phyloP scores from a whole-genome alignment of 1,139 yeast species.

The Lodderomyces theae region DNA sequence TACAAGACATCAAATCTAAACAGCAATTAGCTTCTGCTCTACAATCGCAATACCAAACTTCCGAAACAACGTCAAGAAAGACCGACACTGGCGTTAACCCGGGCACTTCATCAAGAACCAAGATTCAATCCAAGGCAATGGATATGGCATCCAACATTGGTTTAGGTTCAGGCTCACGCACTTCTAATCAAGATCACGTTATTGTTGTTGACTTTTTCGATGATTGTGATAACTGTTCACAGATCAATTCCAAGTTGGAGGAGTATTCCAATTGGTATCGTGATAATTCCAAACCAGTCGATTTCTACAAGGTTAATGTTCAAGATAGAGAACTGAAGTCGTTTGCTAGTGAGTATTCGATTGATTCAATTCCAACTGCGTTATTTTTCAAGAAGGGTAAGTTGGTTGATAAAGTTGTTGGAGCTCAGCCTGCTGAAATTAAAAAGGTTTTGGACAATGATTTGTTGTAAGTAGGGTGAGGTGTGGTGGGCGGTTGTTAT shows the following conservation, averaged over 20 bases:
- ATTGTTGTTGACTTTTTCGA: conserved; percentile 17
- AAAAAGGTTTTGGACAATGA: conserved; percentile 14
- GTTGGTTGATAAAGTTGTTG: conserved; percentile 67
- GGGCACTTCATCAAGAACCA: conserved; percentile 1
- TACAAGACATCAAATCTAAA: conserved; percentile 13
- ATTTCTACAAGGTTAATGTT: conserved; percentile 14
- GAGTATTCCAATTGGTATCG: conserved; percentile 13
- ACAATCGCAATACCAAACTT: conserved; percentile 5
- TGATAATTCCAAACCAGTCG: conserved; percentile 8
- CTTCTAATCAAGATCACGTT: conserved; percentile 10
- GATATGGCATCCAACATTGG: conserved; percentile 1
- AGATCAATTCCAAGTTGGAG: conserved; percentile 14
- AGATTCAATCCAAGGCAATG: conserved; percentile 1
- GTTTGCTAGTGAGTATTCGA: conserved; percentile 34
- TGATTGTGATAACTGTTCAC: conserved; percentile 14
- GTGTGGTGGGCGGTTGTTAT: not conserved
- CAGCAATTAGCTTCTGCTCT: conserved; percentile 15
- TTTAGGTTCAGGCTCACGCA: not conserved
- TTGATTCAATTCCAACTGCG: conserved; percentile 57
- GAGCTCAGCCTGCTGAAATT: conserved; percentile 60
- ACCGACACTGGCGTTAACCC: not conserved
- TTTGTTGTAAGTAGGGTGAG: conserved; percentile 7
- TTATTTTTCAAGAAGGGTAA: conserved; percentile 69
- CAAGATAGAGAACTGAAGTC: conserved; percentile 13
- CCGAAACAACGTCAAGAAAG: not conserved